phyloP scores from a whole-genome alignment of 2,329 filamentous ascomycete species.

The Camptophora hylomeconis region DNA sequence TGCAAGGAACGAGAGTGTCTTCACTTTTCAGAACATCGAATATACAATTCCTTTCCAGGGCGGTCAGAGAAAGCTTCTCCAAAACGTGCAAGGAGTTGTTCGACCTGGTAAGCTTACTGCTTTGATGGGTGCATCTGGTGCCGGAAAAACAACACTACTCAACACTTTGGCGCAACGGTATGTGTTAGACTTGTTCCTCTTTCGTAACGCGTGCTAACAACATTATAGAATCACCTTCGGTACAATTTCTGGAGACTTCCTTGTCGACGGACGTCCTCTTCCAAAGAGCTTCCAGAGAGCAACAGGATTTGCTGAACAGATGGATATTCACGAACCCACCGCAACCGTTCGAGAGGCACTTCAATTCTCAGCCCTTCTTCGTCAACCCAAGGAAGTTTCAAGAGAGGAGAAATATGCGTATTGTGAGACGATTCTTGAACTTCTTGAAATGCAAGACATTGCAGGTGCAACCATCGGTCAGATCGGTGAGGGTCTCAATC shows the following conservation, averaged over 20 bases:
- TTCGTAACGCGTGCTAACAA: not conserved
- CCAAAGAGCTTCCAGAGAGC: constrained; percentile 39
- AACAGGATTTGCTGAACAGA: constrained; percentile 47
- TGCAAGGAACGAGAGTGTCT: constrained; percentile 53
- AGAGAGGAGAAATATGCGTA: constrained; percentile 53
- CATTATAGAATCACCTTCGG: constrained; percentile 29
- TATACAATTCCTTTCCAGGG: constrained; percentile 46
- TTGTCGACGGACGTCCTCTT: constrained; percentile 33
- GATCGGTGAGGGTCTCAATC: constrained; percentile 46
- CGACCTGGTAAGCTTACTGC: constrained; percentile 66
- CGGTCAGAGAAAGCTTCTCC: constrained; percentile 36
- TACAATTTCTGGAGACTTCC: constrained; percentile 29
- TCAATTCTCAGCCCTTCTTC: constrained; percentile 51
- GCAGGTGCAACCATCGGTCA: constrained; percentile 52
- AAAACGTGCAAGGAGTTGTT: constrained; percentile 58
- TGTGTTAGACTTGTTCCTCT: not conserved
- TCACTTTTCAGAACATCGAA: constrained; percentile 77
- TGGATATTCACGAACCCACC: constrained; percentile 54
- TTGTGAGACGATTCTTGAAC: constrained; percentile 53
- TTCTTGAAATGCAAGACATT: constrained; percentile 56
- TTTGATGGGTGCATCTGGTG: constrained; percentile 51
- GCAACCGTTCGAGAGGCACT: constrained; percentile 55
- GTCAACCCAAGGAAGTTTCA: constrained; percentile 46
- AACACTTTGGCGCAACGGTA: constrained; percentile 30
- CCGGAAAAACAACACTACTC: constrained; percentile 37